Evolutionary conservation across 306 rosid genomes (phyloP).

Genomic region (Cucurbita pepo): DNA sequence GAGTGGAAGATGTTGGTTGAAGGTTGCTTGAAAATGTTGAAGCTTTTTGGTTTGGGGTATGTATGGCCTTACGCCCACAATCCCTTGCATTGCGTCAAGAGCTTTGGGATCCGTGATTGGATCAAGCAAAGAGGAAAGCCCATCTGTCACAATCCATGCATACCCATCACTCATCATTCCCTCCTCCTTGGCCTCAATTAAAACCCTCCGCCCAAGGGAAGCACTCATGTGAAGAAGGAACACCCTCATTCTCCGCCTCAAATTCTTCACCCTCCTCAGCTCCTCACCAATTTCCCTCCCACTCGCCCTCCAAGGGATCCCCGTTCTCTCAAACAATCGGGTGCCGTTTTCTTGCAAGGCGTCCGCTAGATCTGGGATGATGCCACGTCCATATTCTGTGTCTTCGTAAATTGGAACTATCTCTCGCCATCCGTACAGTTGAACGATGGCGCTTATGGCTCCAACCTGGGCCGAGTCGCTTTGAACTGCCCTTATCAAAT

Average conservation of each 20-base stretch:
- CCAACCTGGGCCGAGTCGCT: constrained; percentile 8
- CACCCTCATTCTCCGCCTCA: neutral
- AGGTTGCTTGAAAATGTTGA: constrained; percentile 4
- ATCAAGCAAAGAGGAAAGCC: constrained; percentile 9
- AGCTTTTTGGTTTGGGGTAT: neutral
- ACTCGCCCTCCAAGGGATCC: constrained; percentile 6
- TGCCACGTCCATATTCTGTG: constrained; percentile 23
- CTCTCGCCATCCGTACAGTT: constrained; percentile 17
- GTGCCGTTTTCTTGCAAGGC: constrained; percentile 11
- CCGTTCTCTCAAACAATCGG: constrained; percentile 3
- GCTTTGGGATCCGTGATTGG: neutral
- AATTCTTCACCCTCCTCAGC: constrained; percentile 5
- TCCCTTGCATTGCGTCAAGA: constrained; percentile 26
- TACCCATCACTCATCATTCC: constrained; percentile 12
- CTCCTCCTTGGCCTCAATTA: constrained; percentile 6
- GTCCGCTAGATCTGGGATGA: constrained; percentile 15
- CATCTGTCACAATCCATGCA: constrained; percentile 15
- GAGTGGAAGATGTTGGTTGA: neutral
- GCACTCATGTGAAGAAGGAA: constrained; percentile 25
- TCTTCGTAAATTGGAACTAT: constrained; percentile 23
- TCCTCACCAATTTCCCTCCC: neutral
- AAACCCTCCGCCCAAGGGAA: constrained; percentile 8
- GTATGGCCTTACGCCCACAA: constrained; percentile 20
- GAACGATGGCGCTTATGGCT: constrained; percentile 15
- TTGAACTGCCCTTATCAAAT: constrained; percentile 5